Evolutionary conservation across 2,329 filamentous ascomycete genomes (phyloP), one percentile per base, ranked within the genome.

Genomic region (Arthrobotrys sinensis): DNA sequence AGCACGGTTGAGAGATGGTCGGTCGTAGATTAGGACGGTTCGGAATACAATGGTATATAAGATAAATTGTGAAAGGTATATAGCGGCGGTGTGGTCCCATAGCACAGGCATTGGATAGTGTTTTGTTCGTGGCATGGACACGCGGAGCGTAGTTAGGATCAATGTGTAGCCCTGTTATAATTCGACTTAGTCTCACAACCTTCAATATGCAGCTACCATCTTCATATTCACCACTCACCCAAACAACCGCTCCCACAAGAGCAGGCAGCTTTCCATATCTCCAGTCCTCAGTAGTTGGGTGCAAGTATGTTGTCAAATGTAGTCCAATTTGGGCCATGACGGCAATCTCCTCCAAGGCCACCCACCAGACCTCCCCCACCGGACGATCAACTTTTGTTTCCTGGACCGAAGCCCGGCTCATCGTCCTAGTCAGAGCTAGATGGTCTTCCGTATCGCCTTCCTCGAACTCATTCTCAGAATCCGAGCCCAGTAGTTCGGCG

Each of bases 11-110:
- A 90, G 84, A 66, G 83, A 85, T 6, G 92, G 92, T 62, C 86
- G 87, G 0, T 93, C 91, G 84, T 96, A 91, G 79, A 98, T 90
- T 75, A 98, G 85, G 65, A 89, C 91, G 1, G 95, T 97, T 73
- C 96, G 93, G 86, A 98, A 96, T 4, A 95, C 85, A 81, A 93
- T 86, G 24, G 95, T 80, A 7, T 88, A 87, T 82, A 94, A 91
- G 4, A 96, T 82, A 93, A 95, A 99, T 83, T 94, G 91, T 67
- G 90, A 86, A 68, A 89, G 88, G 84, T 99, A 99, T 67, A 99
- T 90, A 80, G 88, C 85, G 19, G 93, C 92, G 0, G 96, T 98
- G 84, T 99, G 96, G 83, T 95, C 94, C 96, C 96, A 99, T 7
- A 98, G 86, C 75, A 89, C 88, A 7, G 92, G 91, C 12, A 96